Percentiles rank a stretch among this genome's conserved stretches.
These are phyloP conservation scores for Lumnitzera racemosa DNA, from an alignment of 345 rosid species.

Conservation along the genomic window DNA sequence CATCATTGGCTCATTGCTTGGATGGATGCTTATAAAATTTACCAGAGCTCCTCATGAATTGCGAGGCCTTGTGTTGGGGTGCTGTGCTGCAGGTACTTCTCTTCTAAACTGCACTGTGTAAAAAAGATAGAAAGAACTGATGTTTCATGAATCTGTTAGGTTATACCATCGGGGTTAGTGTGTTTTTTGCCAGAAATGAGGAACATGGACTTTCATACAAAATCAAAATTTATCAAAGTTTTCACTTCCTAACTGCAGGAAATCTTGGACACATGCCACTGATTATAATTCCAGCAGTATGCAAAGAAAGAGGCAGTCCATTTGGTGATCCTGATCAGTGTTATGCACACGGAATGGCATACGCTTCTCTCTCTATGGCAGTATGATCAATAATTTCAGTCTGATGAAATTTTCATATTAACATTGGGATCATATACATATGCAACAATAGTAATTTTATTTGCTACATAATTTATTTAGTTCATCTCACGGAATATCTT, in stretches of 20 bases:
- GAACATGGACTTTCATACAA: no score
- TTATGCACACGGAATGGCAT: slow-evolving; percentile 19
- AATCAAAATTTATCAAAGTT: not conserved
- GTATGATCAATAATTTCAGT: slow-evolving; percentile 12
- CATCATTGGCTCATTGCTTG: slow-evolving; percentile 27
- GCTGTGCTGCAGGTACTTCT: slow-evolving; percentile 38
- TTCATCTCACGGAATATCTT: not conserved
- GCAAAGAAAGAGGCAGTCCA: slow-evolving; percentile 31
- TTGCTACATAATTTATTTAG: not conserved
- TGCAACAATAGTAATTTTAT: no score
- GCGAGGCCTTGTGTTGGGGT: slow-evolving; percentile 39
- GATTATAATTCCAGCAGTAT: slow-evolving; percentile 32
- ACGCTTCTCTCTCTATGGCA: slow-evolving; percentile 41
- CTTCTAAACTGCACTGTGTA: not conserved
- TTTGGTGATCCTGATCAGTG: slow-evolving; percentile 25
- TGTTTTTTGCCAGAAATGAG: not conserved
- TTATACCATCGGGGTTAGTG: not conserved
- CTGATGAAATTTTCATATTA: not conserved
- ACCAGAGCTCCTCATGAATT: slow-evolving; percentile 30
- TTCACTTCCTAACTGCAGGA: slow-evolving; percentile 15
- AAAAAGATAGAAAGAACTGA: not conserved
- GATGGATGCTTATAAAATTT: slow-evolving; percentile 30
- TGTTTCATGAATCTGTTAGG: no score
- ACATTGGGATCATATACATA: not conserved
- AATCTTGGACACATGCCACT: slow-evolving; percentile 31